These are phyloP conservation scores for Auricularia sp. DNA, from an alignment of 768 basidiomycete genomes.

Conservation along the genomic window DNA sequence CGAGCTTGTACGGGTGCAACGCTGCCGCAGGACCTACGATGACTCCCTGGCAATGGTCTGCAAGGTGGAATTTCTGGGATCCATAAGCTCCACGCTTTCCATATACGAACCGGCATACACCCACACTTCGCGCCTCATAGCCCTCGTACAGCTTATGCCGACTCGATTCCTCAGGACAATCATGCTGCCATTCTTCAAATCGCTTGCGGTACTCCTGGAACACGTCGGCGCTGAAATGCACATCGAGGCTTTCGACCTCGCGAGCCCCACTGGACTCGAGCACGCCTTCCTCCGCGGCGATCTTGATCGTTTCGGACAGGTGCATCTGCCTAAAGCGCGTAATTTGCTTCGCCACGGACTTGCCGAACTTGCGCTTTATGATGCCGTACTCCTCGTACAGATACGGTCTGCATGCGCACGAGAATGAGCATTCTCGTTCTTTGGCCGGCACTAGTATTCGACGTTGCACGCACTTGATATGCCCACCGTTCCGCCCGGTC, in stretches of 20 bases:
- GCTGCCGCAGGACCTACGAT: conserved; percentile 49
- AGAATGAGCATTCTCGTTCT: not conserved
- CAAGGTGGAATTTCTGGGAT: conserved; percentile 41
- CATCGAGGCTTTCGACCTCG: conserved; percentile 48
- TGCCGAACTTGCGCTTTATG: conserved; percentile 23
- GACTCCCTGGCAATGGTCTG: conserved; percentile 36
- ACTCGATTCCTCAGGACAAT: conserved; percentile 41
- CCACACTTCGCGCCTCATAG: conserved; percentile 26
- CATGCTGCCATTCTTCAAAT: conserved; percentile 35
- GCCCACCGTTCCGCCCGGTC: conserved; percentile 66
- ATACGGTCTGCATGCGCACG: conserved; percentile 23
- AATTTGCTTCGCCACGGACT: conserved; percentile 13
- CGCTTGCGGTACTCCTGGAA: conserved; percentile 36
- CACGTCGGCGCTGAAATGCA: conserved; percentile 33
- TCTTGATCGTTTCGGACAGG: conserved; percentile 35
- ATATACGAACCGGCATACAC: conserved; percentile 6
- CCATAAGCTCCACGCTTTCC: conserved; percentile 12
- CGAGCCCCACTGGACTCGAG: conserved; percentile 47
- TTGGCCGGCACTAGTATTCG: not conserved
- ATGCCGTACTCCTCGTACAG: conserved; percentile 48
- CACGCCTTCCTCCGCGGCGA: conserved; percentile 45
- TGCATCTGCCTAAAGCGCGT: conserved; percentile 57
- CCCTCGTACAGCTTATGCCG: conserved; percentile 21
- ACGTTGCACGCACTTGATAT: conserved; percentile 30
- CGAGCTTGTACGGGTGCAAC: conserved; percentile 59